Evolutionary conservation across 2,329 filamentous ascomycete species (phyloP), one percentile per base, ranked within the genome.

Genomic region (Colletotrichum sp.): DNA sequence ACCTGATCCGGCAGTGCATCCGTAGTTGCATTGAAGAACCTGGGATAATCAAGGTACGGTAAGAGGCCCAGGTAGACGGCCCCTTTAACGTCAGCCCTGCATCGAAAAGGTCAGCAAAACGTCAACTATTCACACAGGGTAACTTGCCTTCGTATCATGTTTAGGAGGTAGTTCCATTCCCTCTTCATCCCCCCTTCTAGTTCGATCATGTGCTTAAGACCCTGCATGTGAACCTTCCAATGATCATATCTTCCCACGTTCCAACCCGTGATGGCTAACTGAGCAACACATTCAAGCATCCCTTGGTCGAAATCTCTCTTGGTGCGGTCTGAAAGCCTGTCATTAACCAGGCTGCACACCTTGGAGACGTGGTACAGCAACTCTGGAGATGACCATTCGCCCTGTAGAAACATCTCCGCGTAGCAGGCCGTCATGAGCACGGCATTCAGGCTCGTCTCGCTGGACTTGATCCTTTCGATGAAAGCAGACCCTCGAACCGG

Each of bases 201-300:
- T 26, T 82, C 81, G 26, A 84, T 78, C 24, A 84, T 79, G 32
- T 81, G 79, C 48, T 78, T 73, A 1, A 85, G 78, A 1, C 83
- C 83, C 36, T 79, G 78, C 83, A 85, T 85, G 43, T 85, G 84
- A 16, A 85, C 75, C 65, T 83, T 78, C 84, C 84, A 85, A 74
- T 85, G 83, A 63, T 85, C 82, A 62, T 83, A 80, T 21, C 83
- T 80, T 18, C 83, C 82, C 9, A 52, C 64, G 64, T 32, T 69
- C 58, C 3, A 56, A 16, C 66, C 52, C 52, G 43, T 36, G 48
- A 80, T 77, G 6, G 82, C 83, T 52, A 84, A 75, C 5, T 79
- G 80, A 3, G 81, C 78, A 61, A 84, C 82, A 62, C 82, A 83
- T 65, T 82, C 80, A 62, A 84, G 78, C 2, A 80, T 81, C 34